Evolutionary conservation across 352 stramenopile species (phyloP).

Genomic region (Phytophthora vignae): DNA sequence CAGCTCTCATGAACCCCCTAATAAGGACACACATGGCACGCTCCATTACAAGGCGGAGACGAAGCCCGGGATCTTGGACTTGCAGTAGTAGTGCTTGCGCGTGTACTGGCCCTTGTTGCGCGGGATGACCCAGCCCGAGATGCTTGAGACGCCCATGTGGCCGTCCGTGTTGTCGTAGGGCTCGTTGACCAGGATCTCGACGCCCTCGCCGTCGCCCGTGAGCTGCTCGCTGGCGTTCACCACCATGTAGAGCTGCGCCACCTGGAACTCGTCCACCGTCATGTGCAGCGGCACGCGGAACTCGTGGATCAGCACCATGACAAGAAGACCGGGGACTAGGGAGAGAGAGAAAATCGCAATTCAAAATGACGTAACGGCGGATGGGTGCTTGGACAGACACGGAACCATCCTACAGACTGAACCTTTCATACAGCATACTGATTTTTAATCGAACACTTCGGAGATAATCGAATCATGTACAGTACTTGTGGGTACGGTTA

Average conservation of each 20-base stretch:
- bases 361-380: neutral
- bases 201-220: constrained; percentile 83
- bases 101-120: constrained; percentile 89
- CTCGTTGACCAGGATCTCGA: constrained; percentile 90
- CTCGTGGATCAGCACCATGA: constrained; percentile 89
- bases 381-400: neutral
- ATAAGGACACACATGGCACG: neutral
- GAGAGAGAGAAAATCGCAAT: neutral
- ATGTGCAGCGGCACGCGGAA: constrained; percentile 90
- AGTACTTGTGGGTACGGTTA: too few relatives aligned
- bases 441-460: too few relatives aligned
- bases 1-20: neutral
- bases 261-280: constrained; percentile 87
- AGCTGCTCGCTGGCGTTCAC: constrained; percentile 88
- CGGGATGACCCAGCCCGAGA: constrained; percentile 79
- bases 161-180: constrained; percentile 88
- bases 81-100: constrained; percentile 91
- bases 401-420: neutral
- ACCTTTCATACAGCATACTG: neutral
- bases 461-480: too few relatives aligned
- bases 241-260: constrained; percentile 90
- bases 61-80: constrained; percentile 85
- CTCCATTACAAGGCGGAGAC: constrained; percentile 74
- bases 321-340: neutral
- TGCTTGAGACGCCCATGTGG: constrained; percentile 73